Evolutionary conservation across 768 basidiomycete genomes (phyloP).

Genomic region (Mycena amicta): DNA sequence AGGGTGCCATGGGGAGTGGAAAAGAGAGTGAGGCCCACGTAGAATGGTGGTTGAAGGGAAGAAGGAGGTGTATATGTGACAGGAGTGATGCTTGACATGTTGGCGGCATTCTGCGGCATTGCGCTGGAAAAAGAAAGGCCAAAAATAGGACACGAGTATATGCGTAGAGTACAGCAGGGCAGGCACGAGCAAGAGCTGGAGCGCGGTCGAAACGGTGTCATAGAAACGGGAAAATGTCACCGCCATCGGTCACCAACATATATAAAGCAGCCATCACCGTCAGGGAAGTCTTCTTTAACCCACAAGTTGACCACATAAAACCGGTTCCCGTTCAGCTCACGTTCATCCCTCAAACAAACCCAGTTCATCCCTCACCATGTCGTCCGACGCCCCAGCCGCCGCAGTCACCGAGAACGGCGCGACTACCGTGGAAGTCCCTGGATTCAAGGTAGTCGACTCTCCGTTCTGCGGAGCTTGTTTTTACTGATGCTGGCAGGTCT

Average conservation of each 20-base stretch:
- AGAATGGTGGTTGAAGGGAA: slow-evolving; percentile 27
- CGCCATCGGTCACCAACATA: neutral
- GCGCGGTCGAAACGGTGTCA: neutral
- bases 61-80: slow-evolving; percentile 23
- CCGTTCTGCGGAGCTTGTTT: too few species aligned
- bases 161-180: too few species aligned
- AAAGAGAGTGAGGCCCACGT: neutral
- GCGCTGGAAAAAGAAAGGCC: too few species aligned
- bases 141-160: too few species aligned
- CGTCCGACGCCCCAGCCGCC: slow-evolving; percentile 84
- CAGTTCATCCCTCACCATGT: slow-evolving; percentile 71
- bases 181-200: neutral
- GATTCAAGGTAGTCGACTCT: slow-evolving; percentile 68
- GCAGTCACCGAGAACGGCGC: slow-evolving; percentile 81
- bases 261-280: neutral
- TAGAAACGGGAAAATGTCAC: neutral
- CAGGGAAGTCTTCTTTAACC: slow-evolving; percentile 61
- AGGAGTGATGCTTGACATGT: slow-evolving; percentile 12
- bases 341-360: slow-evolving; percentile 54
- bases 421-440: slow-evolving; percentile 75
- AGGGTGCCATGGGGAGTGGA: slow-evolving; percentile 42
- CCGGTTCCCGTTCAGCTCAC: slow-evolving; percentile 80
- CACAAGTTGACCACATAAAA: slow-evolving; percentile 78
- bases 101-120: too few species aligned
- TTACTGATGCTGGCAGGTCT: slow-evolving; percentile 79